Conservation (phyloP, 2,329 filamentous ascomycete species). For the Curvularia eragrostidis region DNA sequence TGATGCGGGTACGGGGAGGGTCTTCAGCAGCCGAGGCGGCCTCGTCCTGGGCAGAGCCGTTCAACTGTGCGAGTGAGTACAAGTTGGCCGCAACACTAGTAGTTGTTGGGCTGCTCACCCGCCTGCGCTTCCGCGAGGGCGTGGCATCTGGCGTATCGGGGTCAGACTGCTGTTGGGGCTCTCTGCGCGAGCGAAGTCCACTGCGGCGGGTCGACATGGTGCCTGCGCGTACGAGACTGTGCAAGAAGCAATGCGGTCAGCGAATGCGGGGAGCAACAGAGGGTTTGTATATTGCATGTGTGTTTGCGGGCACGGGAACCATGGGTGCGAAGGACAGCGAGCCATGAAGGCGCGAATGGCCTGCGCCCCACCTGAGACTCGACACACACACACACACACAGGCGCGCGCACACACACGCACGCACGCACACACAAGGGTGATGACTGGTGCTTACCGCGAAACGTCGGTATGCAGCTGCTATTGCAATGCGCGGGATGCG, state of each 20-base stretch:
- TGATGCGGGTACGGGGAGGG: conserved; percentile 40
- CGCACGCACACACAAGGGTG: background rate
- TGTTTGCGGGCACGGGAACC: conserved; percentile 11
- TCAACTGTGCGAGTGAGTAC: conserved; percentile 42
- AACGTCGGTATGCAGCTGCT: conserved; percentile 13
- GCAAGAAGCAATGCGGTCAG: conserved; percentile 22
- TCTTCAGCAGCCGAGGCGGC: conserved; percentile 28
- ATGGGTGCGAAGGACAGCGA: conserved; percentile 13
- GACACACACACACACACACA: conserved; percentile 11
- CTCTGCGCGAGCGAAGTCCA: conserved; percentile 30
- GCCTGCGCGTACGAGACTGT: conserved; percentile 25
- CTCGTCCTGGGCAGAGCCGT: conserved; percentile 38
- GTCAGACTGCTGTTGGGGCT: conserved; percentile 45
- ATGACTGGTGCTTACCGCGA: conserved; percentile 23
- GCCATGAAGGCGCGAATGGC: conserved; percentile 6
- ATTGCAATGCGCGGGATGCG: conserved; percentile 6
- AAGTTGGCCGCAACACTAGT: conserved; percentile 9
- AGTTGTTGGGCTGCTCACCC: conserved; percentile 45
- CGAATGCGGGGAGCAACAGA: conserved; percentile 14
- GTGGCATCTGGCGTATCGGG: conserved; percentile 57
- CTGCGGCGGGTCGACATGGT: conserved; percentile 23
- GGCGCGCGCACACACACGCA: background rate
- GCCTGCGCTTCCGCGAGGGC: conserved; percentile 56
- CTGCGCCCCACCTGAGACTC: conserved; percentile 25
- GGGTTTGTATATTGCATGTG: conserved; percentile 5